Evolutionary conservation across 495 filamentous ascomycete species (phyloP).

Genomic region (Lentithecium fluviatile): DNA sequence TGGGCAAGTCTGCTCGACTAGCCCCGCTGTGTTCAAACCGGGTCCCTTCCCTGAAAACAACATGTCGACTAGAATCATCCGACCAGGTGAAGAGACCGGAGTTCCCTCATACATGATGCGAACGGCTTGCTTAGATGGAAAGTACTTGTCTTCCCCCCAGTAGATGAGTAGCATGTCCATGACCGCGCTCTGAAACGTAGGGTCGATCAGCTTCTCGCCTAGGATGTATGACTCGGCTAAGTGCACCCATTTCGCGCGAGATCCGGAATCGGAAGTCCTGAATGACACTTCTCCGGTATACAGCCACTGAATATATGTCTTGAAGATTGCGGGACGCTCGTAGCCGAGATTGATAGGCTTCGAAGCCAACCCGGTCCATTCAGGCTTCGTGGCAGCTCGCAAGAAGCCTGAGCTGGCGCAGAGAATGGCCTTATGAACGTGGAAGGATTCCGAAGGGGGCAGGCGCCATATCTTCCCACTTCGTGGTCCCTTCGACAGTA

Average conservation of each 20-base stretch:
- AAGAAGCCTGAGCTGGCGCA: constrained; percentile 7
- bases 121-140: not conserved
- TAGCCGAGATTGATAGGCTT: constrained; percentile 5
- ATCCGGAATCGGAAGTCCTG: not conserved
- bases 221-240: not conserved
- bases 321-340: constrained; percentile 3
- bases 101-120: constrained; percentile 7
- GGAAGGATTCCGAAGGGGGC: constrained; percentile 1
- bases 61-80: constrained; percentile 7
- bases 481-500: no score
- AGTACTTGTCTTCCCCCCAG: not conserved
- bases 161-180: not conserved
- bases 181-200: not conserved
- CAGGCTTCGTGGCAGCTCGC: not conserved
- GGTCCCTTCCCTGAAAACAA: not conserved
- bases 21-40: not conserved
- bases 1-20: no score
- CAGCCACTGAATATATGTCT: constrained; percentile 10
- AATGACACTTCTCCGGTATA: not conserved
- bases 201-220: constrained; percentile 5
- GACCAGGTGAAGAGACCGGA: not conserved
- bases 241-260: not conserved
- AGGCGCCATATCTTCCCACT: no score
- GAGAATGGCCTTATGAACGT: constrained; percentile 14
- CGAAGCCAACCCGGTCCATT: not conserved